Percentiles rank a stretch among this genome's conserved stretches.
Evolutionary conservation across 192 early-diverging fungal species (phyloP).

Genomic region (Coemansia sp.): DNA sequence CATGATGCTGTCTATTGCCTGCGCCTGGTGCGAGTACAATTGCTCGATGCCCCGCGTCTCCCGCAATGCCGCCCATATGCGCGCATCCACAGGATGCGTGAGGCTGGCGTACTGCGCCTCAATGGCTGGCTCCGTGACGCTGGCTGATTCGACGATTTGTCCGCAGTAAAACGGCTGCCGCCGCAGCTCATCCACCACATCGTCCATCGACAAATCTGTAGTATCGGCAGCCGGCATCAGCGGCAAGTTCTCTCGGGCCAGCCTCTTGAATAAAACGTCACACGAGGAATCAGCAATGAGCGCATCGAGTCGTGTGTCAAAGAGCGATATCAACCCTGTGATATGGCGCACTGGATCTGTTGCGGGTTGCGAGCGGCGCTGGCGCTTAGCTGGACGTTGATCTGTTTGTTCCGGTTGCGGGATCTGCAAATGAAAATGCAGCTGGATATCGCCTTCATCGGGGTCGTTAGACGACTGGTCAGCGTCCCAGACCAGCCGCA

Average conservation of each 20-base stretch:
- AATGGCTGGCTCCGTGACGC: background rate
- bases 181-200: slow-evolving; percentile 1
- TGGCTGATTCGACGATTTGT: slow-evolving; percentile 1
- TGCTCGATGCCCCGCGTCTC: slow-evolving; percentile 24
- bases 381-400: background rate
- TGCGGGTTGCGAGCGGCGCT: background rate
- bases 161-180: background rate
- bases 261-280: background rate
- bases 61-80: slow-evolving; percentile 3
- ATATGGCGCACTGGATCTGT: background rate
- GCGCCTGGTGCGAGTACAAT: slow-evolving; percentile 61
- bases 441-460: too few species aligned
- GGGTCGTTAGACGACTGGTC: background rate
- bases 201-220: background rate
- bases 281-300: background rate
- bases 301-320: background rate
- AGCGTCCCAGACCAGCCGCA: slow-evolving; percentile 14
- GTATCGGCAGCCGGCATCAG: background rate
- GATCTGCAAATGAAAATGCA: background rate
- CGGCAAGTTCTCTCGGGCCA: slow-evolving; percentile 4
- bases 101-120: slow-evolving; percentile 4
- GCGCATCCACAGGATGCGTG: background rate
- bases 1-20: slow-evolving; percentile 56
- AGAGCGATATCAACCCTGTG: slow-evolving; percentile 3
- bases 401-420: background rate